Base-by-base conservation (phyloP, 2,329 filamentous ascomycete genomes). In the Aspergillus sp. region DNA sequence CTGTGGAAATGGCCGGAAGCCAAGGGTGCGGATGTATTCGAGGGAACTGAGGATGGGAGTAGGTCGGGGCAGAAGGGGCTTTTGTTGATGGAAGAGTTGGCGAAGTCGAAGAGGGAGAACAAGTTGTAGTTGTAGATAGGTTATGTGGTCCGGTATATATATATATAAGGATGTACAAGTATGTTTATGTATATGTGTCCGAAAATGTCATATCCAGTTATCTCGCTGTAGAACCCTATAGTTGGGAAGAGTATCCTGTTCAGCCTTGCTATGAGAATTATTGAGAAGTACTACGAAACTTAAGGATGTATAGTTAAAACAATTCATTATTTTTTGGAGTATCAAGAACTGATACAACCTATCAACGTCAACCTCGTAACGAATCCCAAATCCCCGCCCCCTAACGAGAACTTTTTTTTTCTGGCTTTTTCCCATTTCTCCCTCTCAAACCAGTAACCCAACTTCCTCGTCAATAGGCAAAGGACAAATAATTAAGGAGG, bases 1-100 rank as follows among this genome's bases (percentile, higher is more conserved):
- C 50, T 74, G 38, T 78, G 75, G 75, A 50, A 58, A 5, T 75
- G 72, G 72, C 61, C 61, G 12, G 53, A 48, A 5, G 49, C 53
- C 20, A 55, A 53, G 17, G 51, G 52, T 15, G 51, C 54, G 30
- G 45, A 43, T 1, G 50, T 56, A 5, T 62, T 67, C 41, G 56
- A 64, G 27, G 67, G 65, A 10, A 63, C 60, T 1, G 62, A 62
- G 45, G 67, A 70, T 49, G 68, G 67, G 10, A 70, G 66, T 49
- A 60, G 67, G 7, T 68, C 67, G 15, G 68, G 67, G 2, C 49
- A 45, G 7, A 64, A 66, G 48, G 61, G 63, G 22, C 51, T 68
- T 51, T 56, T 62, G n/a, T 46, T 72, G 50, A 59, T 55, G 53
- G 65, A 71, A 7, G 68, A 72, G 53, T 51, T 71, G 60, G 66